These are phyloP conservation scores for Capronia americana DNA, from an alignment of 2,329 filamentous ascomycete species.

Conservation along the genomic window DNA sequence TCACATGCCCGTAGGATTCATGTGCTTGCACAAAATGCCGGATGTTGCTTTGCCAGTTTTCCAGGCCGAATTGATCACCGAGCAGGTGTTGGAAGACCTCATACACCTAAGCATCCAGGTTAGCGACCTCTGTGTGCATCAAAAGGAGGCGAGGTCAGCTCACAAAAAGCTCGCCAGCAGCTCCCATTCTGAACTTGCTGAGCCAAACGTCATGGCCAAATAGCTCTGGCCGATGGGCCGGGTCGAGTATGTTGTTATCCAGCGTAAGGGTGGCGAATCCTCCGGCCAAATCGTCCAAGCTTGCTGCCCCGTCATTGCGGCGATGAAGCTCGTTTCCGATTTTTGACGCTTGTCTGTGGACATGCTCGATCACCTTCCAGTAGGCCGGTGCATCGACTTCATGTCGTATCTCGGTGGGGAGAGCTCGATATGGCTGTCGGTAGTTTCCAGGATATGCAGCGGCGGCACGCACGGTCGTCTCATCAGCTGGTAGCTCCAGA, in stretches of 20 bases:
- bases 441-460: conserved; percentile 5
- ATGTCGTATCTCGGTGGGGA: conserved; percentile 22
- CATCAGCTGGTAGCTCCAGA: not conserved
- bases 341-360: conserved; percentile 22
- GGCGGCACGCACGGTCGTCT: not conserved
- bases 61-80: conserved; percentile 10
- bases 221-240: conserved; percentile 8
- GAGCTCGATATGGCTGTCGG: conserved; percentile 16
- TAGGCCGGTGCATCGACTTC: conserved; percentile 27
- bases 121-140: not conserved
- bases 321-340: conserved; percentile 1
- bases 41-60: conserved; percentile 33
- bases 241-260: conserved; percentile 14
- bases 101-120: conserved; percentile 8
- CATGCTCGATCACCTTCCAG: conserved; percentile 29
- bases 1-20: conserved; percentile 11
- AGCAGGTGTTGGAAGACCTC: conserved; percentile 21
- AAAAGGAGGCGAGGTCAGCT: not conserved
- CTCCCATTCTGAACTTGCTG: conserved; percentile 29
- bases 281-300: conserved; percentile 17
- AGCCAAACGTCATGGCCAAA: conserved; percentile 22
- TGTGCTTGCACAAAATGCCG: conserved; percentile 26
- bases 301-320: conserved; percentile 3
- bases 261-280: conserved; percentile 13
- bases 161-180: conserved; percentile 34